Evolutionary conservation across 345 rosid species (phyloP).

Genomic region (Camelina neglecta): DNA sequence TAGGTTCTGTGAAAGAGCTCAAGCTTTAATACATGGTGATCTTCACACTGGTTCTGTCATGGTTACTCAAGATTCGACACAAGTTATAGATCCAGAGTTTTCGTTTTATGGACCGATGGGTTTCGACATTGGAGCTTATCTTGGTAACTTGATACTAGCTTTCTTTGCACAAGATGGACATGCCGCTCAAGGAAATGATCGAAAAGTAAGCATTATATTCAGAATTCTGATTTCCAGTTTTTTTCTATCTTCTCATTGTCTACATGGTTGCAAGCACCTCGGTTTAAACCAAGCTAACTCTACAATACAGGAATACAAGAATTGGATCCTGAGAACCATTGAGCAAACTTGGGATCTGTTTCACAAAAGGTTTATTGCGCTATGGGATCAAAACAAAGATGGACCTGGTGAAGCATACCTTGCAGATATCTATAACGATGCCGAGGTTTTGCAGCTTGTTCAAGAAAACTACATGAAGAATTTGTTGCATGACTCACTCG

Average conservation of each 20-base stretch:
- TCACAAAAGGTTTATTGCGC: slow-evolving; percentile 59
- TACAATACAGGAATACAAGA: slow-evolving; percentile 63
- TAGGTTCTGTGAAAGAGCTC: slow-evolving; percentile 98
- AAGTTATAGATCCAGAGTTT: slow-evolving; percentile 93
- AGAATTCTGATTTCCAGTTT: slow-evolving; percentile 9
- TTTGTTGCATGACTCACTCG: slow-evolving; percentile 84
- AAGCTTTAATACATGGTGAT: slow-evolving; percentile 93
- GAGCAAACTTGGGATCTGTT: slow-evolving; percentile 86
- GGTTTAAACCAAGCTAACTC: slow-evolving; percentile 7
- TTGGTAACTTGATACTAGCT: slow-evolving; percentile 88
- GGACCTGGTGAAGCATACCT: slow-evolving; percentile 91
- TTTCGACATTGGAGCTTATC: slow-evolving; percentile 85
- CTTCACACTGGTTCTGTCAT: slow-evolving; percentile 94
- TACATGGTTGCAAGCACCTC: neutral
- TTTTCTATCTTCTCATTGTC: neutral
- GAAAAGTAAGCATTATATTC: slow-evolving; percentile 54
- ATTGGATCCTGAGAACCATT: slow-evolving; percentile 73
- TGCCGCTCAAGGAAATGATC: slow-evolving; percentile 61
- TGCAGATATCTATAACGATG: slow-evolving; percentile 70
- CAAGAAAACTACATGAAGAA: slow-evolving; percentile 66
- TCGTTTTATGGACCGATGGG: slow-evolving; percentile 96
- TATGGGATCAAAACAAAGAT: slow-evolving; percentile 81
- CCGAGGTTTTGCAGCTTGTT: slow-evolving; percentile 65
- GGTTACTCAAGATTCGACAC: slow-evolving; percentile 89
- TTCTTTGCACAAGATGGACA: slow-evolving; percentile 96